phyloP scores from a whole-genome alignment of 2,329 filamentous ascomycete genomes.

The Fusarium sp. region DNA sequence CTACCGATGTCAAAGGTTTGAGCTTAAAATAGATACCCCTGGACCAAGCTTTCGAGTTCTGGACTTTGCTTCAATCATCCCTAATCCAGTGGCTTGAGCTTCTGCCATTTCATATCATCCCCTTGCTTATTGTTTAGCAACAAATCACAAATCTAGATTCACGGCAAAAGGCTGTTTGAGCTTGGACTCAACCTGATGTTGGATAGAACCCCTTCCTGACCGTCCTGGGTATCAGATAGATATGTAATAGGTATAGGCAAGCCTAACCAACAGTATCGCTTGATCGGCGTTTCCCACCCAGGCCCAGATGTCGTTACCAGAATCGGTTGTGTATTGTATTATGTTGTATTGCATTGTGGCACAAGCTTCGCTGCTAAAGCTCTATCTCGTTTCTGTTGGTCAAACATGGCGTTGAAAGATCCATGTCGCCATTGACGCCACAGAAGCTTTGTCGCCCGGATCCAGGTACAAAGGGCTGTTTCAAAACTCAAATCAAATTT shows the following conservation, averaged over 20 bases:
- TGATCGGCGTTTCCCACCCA: neutral
- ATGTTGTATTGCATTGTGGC: neutral
- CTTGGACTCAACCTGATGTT: neutral
- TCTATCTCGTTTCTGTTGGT: slow-evolving; percentile 10
- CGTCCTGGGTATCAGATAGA: neutral
- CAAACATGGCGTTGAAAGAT: slow-evolving; percentile 32
- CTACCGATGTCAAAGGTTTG: neutral
- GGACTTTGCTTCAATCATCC: neutral
- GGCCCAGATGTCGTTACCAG: neutral
- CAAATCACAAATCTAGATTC: neutral
- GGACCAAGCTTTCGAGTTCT: slow-evolving; percentile 7
- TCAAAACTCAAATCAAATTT: neutral
- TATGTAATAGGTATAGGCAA: no score
- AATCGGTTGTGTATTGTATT: neutral
- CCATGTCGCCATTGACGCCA: slow-evolving; percentile 16
- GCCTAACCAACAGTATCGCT: neutral
- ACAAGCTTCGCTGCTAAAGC: neutral
- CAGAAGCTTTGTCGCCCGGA: slow-evolving; percentile 16
- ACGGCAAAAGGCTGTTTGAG: neutral
- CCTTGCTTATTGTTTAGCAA: neutral
- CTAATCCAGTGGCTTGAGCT: neutral
- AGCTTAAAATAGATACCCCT: slow-evolving; percentile 35
- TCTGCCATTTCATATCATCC: neutral
- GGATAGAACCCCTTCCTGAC: neutral
- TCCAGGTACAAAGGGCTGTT: slow-evolving; percentile 25